Conservation (phyloP, 2,329 filamentous ascomycete species). For the Monosporascus sp. region DNA sequence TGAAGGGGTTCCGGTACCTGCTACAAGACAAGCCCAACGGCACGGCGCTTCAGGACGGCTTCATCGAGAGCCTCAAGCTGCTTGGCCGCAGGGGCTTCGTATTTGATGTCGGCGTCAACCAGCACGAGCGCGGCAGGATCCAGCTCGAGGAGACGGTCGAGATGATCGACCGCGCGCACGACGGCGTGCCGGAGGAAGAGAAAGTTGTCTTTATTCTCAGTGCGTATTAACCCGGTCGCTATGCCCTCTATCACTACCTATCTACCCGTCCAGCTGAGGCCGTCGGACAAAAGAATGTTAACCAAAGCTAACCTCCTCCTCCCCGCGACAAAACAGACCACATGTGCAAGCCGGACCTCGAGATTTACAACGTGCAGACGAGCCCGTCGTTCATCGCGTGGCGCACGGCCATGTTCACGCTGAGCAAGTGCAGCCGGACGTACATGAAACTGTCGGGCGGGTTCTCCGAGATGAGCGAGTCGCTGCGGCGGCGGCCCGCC, state of each 20-base stretch:
- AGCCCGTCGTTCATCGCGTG: conserved; percentile 61
- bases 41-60: conserved; percentile 56
- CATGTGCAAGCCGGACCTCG: conserved; percentile 80
- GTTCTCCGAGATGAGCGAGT: conserved; percentile 70
- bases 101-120: conserved; percentile 84
- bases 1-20: conserved; percentile 78
- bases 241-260: neutral
- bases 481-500: conserved; percentile 41
- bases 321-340: conserved; percentile 56
- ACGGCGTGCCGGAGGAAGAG: conserved; percentile 51
- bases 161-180: conserved; percentile 64
- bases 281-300: no score
- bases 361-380: conserved; percentile 49
- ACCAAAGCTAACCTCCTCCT: conserved; percentile 3
- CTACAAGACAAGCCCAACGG: conserved; percentile 70
- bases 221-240: conserved; percentile 32
- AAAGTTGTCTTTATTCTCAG: conserved; percentile 66
- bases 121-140: conserved; percentile 66
- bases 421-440: conserved; percentile 59
- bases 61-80: conserved; percentile 61
- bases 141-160: conserved; percentile 67
- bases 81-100: conserved; percentile 57
- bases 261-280: no score
- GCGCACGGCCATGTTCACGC: conserved; percentile 61
- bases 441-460: conserved; percentile 90